phyloP scores from a whole-genome alignment of 1,284 basidiomycete genomes.

The Erythrobasidium hasegawianum region DNA sequence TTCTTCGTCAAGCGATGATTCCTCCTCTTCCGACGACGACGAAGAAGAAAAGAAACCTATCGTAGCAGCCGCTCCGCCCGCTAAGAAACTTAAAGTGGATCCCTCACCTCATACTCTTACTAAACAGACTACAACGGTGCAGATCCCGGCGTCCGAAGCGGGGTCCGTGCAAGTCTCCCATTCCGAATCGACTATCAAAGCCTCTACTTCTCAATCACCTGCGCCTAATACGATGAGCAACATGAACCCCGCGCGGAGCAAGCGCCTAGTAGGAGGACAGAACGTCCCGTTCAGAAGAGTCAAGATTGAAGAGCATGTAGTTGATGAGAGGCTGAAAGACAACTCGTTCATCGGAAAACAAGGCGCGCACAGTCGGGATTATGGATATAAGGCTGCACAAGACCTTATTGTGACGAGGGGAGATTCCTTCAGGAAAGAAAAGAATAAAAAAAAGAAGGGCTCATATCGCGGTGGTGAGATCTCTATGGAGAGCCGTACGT shows the following conservation, averaged over 20 bases:
- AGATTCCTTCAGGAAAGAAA: slow-evolving; percentile 94
- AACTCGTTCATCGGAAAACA: slow-evolving; percentile 78
- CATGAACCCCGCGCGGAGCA: background rate
- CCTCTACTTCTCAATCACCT: background rate
- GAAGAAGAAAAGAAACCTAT: background rate
- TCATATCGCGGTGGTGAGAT: slow-evolving; percentile 52
- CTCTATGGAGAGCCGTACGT: slow-evolving; percentile 47
- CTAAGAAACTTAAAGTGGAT: slow-evolving; percentile 36
- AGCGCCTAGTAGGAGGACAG: slow-evolving; percentile 41
- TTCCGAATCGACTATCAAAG: slow-evolving; percentile 5
- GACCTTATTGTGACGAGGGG: slow-evolving; percentile 92
- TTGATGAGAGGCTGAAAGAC: slow-evolving; percentile 63
- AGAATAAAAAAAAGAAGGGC: slow-evolving; percentile 98
- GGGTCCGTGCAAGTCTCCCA: slow-evolving; percentile 18
- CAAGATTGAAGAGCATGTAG: slow-evolving; percentile 62
- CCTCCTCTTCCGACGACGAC: background rate
- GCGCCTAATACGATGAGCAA: slow-evolving; percentile 23
- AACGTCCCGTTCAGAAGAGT: slow-evolving; percentile 73
- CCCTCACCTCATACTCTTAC: slow-evolving; percentile 24
- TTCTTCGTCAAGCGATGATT: slow-evolving; percentile 7
- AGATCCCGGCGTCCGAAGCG: slow-evolving; percentile 33
- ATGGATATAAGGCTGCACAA: slow-evolving; percentile 75
- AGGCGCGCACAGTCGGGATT: slow-evolving; percentile 68
- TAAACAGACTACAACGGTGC: slow-evolving; percentile 16
- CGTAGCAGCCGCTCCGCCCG: slow-evolving; percentile 21